Evolutionary conservation across 2,329 filamentous ascomycete genomes (phyloP), one percentile per base, ranked within the genome.

Genomic region (Pseudogymnoascus sp.): DNA sequence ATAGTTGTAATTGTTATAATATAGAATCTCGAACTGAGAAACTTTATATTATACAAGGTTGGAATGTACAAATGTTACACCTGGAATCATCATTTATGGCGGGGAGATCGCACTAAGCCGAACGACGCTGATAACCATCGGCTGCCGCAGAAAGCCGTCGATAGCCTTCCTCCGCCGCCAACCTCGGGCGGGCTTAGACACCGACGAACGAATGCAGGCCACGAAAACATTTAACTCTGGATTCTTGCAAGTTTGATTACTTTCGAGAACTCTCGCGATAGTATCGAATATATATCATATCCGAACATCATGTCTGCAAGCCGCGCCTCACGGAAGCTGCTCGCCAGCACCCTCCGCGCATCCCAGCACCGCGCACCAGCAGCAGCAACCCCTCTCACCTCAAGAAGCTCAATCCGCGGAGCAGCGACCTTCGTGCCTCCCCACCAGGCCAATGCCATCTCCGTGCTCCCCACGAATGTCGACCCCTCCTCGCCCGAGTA

Each of bases 371-470:
- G 64, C 53, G 53, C 31, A 25, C 25, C 64, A 70, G 64, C 63
- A 69, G 64, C 66, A 69, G 67, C 64, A 71, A 63, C 50, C 16
- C 42, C 18, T 60, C 66, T 63, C 44, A 62, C 60, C 25, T 59
- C 21, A 33, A 63, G 63, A 59, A 25, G 38, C 47, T 25, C 66
- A 33, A 62, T 64, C 38, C 66, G 70, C 50, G 60, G 64, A 33
- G 80, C 89, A 69, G 89, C 92, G 64, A 91, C 84, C 47, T 92
- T 96, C 75, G 90, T 89, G 7, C 84, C 91, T 65, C 84, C 87
- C 1, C 86, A 92, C 75, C 91, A 96, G 77, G 90, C 91, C 37
- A 84, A 84, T 66, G 88, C 91, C 63, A 87, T 97, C 66, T 96
- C 92, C 5, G 82, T 91, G 47, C 79, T 97, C 35, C 89, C 86